These are phyloP conservation scores for Golubevia sp. DNA, from an alignment of 1,284 basidiomycete genomes.

Conservation along the genomic window DNA sequence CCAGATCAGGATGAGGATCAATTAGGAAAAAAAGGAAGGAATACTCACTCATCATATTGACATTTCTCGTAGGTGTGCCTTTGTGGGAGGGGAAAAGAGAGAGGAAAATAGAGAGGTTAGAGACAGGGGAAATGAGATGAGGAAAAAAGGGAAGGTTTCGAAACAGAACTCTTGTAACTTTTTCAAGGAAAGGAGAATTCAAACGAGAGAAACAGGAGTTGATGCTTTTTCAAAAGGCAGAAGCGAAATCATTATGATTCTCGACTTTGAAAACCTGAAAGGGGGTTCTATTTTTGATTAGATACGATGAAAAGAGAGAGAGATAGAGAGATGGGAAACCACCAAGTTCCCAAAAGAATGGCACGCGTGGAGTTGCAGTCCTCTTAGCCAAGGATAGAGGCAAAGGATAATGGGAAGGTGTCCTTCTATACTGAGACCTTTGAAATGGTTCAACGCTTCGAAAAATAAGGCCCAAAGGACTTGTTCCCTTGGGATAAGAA, in stretches of 20 bases:
- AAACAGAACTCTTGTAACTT: not conserved
- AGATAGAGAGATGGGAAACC: too few relatives aligned
- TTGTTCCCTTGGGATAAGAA: too few relatives aligned
- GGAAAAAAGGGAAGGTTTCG: not conserved
- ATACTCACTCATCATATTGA: conserved; percentile 55
- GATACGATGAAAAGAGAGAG: too few relatives aligned
- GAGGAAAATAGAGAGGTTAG: not conserved
- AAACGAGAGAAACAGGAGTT: conserved; percentile 12
- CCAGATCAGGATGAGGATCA: conserved; percentile 1
- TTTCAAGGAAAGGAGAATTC: conserved; percentile 13
- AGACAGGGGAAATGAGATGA: not conserved
- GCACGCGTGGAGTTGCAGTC: too few relatives aligned
- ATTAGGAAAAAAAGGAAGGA: not conserved
- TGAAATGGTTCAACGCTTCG: too few relatives aligned
- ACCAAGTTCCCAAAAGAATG: too few relatives aligned
- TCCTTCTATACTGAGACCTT: too few relatives aligned
- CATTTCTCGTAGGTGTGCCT: conserved; percentile 57
- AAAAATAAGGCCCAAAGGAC: too few relatives aligned
- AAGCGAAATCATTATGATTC: not conserved
- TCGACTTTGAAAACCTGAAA: not conserved
- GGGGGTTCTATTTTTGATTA: not conserved
- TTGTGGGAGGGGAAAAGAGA: not conserved
- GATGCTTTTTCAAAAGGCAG: not conserved
- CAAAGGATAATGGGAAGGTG: too few relatives aligned
- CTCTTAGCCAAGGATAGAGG: too few relatives aligned